Evolutionary conservation across 2,329 filamentous ascomycete genomes (phyloP).

Genomic region (Hortaea sp.): DNA sequence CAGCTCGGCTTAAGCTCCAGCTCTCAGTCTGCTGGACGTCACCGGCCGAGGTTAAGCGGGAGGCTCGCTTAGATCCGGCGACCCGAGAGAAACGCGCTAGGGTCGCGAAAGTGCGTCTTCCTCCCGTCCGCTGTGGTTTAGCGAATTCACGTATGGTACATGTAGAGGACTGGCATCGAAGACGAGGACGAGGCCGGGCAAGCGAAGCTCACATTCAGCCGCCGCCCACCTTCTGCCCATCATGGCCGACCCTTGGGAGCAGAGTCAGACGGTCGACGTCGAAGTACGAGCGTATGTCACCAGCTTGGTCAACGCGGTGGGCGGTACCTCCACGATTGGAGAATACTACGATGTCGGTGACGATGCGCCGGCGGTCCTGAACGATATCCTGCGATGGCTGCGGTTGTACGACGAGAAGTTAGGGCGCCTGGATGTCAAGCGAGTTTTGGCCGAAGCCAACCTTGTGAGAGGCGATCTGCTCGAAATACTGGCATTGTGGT

Average conservation of each 20-base stretch:
- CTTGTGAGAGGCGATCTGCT: conserved; percentile 82
- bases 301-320: conserved; percentile 82
- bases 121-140: no score
- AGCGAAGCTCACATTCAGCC: no score
- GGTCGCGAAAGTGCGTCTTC: no score
- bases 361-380: conserved; percentile 81
- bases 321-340: conserved; percentile 22
- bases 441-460: conserved; percentile 85
- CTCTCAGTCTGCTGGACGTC: no score
- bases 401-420: conserved; percentile 67
- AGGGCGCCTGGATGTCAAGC: conserved; percentile 87
- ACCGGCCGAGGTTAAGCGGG: no score
- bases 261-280: conserved; percentile 56
- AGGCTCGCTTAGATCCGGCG: background rate
- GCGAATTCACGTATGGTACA: no score
- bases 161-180: no score
- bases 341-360: conserved; percentile 74
- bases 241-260: conserved; percentile 13
- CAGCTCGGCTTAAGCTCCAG: no score
- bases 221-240: background rate
- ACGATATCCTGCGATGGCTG: conserved; percentile 91
- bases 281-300: conserved; percentile 90
- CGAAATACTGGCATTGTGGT: conserved; percentile 77
- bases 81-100: no score
- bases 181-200: no score